Evolutionary conservation across 2,329 filamentous ascomycete genomes (phyloP).

Genomic region (Fusarium sp.): DNA sequence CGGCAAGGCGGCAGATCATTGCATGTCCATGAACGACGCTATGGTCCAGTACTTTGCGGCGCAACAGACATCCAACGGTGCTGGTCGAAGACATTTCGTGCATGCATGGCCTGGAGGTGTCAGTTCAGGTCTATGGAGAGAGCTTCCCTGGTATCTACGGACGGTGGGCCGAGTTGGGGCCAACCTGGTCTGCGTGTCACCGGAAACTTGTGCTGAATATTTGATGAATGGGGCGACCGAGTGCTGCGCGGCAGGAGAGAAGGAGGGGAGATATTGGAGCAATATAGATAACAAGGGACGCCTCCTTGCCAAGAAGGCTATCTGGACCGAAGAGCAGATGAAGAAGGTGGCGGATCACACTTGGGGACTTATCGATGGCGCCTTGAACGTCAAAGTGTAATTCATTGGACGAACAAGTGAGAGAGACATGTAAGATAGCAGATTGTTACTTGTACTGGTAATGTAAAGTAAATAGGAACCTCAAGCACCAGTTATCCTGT

Average conservation of each 20-base stretch:
- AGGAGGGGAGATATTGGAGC: constrained; percentile 42
- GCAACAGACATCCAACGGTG: constrained; percentile 28
- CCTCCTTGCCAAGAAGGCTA: constrained; percentile 39
- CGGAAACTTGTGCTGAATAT: constrained; percentile 45
- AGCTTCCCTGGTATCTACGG: constrained; percentile 49
- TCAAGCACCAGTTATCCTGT: not conserved
- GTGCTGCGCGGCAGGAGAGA: constrained; percentile 8
- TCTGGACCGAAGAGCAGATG: constrained; percentile 45
- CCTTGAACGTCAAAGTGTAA: not conserved
- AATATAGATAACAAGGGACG: constrained; percentile 47
- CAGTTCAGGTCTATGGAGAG: constrained; percentile 44
- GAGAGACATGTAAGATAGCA: not conserved
- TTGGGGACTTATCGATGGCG: constrained; percentile 46
- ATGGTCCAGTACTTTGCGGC: constrained; percentile 51
- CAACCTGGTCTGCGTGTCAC: constrained; percentile 36
- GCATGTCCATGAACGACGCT: constrained; percentile 53
- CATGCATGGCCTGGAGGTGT: constrained; percentile 57
- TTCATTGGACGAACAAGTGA: fast-evolving
- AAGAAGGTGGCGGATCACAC: constrained; percentile 47
- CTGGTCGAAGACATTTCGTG: constrained; percentile 48
- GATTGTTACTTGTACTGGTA: not conserved
- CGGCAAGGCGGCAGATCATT: constrained; percentile 50
- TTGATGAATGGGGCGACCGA: constrained; percentile 41
- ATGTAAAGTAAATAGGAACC: not conserved
- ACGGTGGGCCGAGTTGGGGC: constrained; percentile 12